phyloP scores from a whole-genome alignment of 192 early-diverging fungal genomes.

The Linnemannia zychae region DNA sequence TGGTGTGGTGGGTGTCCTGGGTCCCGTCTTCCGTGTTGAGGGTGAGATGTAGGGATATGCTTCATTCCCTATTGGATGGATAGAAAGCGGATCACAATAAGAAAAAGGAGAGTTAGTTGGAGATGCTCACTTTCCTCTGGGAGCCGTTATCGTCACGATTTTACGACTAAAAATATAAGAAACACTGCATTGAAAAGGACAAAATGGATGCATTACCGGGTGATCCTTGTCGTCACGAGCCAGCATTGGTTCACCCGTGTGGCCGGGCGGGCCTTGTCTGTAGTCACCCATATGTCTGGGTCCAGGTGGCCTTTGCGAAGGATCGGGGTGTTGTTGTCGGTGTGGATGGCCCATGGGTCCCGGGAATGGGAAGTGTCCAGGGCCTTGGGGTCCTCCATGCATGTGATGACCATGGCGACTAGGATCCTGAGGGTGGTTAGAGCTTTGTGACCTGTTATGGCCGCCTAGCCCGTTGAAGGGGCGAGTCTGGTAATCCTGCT shows the following conservation, averaged over 20 bases:
- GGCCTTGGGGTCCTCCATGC: constrained; percentile 17
- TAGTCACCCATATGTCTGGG: constrained; percentile 7
- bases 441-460: constrained; percentile 24
- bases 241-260: constrained; percentile 12
- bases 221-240: constrained; percentile 27
- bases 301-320: constrained; percentile 6
- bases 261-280: constrained; percentile 16
- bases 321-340: constrained; percentile 21
- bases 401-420: constrained; percentile 7
- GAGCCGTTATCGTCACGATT: neutral
- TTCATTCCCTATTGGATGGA: constrained; percentile 6
- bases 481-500: constrained; percentile 29
- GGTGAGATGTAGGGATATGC: constrained; percentile 17
- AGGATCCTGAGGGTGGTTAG: constrained; percentile 22
- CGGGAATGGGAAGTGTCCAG: constrained; percentile 8
- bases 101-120: neutral
- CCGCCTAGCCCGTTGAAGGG: constrained; percentile 24
- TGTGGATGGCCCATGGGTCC: constrained; percentile 24
- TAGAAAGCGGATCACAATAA: neutral
- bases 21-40: constrained; percentile 11
- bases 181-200: neutral
- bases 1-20: constrained; percentile 25
- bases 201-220: neutral
- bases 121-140: neutral
- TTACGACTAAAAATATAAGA: neutral